A percentile compares a stretch with the other conserved stretches of the same genome.
phyloP scores from a whole-genome alignment of 768 basidiomycete genomes.

The Nidula microcarpa region DNA sequence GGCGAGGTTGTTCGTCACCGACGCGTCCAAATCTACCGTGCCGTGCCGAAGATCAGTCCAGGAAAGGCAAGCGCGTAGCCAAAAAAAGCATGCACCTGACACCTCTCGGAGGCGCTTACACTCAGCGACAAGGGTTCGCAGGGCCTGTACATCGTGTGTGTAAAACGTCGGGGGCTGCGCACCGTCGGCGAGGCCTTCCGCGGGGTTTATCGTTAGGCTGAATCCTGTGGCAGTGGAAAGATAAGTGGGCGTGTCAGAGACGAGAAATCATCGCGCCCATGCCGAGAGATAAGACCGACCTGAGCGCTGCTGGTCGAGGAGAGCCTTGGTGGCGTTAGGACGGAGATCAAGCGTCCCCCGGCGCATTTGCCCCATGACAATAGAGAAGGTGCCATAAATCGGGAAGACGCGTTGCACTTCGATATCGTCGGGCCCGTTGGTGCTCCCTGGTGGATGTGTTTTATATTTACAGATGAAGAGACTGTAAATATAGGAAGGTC shows the following conservation, averaged over 20 bases:
- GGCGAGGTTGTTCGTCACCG: constrained; percentile 11
- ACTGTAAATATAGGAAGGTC: constrained; percentile 20
- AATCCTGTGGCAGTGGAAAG: constrained; percentile 34
- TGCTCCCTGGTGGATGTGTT: constrained; percentile 12
- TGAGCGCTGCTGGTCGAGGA: constrained; percentile 30
- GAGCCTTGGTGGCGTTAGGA: constrained; percentile 14
- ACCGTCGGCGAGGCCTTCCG: constrained; percentile 19
- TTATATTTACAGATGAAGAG: constrained; percentile 46
- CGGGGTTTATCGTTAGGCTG: constrained; percentile 48
- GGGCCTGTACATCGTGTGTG: constrained; percentile 42
- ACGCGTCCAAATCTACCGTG: not conserved
- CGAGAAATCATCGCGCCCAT: not conserved
- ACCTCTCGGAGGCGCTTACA: constrained; percentile 54
- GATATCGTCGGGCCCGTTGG: constrained; percentile 21
- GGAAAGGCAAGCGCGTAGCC: not conserved
- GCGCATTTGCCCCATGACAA: constrained; percentile 55
- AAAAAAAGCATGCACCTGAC: constrained; percentile 31
- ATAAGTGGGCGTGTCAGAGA: not conserved
- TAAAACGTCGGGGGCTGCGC: constrained; percentile 33
- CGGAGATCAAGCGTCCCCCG: constrained; percentile 32
- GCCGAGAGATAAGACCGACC: constrained; percentile 25
- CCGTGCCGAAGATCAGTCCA: not conserved
- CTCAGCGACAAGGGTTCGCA: constrained; percentile 48
- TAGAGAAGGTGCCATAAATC: constrained; percentile 49
- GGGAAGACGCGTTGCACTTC: constrained; percentile 52